phyloP scores from a whole-genome alignment of 2,329 filamentous ascomycete species.

The Metarhizium sp. region DNA sequence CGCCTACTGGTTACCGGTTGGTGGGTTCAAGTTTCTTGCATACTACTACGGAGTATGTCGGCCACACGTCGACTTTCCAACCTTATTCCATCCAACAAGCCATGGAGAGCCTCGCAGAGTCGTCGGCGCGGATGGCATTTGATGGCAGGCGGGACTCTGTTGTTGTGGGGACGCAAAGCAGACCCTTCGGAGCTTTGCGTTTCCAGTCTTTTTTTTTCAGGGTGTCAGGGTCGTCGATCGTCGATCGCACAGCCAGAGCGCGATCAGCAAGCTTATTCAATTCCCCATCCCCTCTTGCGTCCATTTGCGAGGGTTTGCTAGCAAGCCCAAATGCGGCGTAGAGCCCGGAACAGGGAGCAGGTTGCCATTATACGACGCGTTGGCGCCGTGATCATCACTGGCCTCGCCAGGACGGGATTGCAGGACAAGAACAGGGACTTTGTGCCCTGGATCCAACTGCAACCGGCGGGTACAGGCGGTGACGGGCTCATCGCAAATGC shows the following conservation, averaged over 20 bases:
- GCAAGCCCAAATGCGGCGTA: neutral
- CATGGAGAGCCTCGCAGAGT: neutral
- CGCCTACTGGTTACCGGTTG: too few relatives aligned
- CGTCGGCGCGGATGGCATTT: neutral
- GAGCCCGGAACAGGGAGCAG: neutral
- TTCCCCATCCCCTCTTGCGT: neutral
- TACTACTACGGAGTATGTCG: neutral
- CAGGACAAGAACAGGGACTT: neutral
- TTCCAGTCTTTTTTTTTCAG: neutral
- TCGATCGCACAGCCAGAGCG: slow-evolving; percentile 5
- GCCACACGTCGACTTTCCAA: neutral
- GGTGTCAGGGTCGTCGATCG: neutral
- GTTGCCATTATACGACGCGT: neutral
- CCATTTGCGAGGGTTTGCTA: neutral
- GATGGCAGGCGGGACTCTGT: neutral
- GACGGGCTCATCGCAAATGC: neutral
- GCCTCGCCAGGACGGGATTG: neutral
- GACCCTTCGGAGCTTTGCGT: neutral
- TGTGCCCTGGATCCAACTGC: neutral
- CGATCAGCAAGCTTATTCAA: slow-evolving; percentile 4
- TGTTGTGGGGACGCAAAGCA: neutral
- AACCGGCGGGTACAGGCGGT: neutral
- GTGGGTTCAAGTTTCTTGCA: neutral
- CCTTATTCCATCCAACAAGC: neutral
- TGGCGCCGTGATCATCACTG: neutral